Base-by-base conservation (phyloP, 2,329 filamentous ascomycete genomes). In the Colletotrichum tabaci region DNA sequence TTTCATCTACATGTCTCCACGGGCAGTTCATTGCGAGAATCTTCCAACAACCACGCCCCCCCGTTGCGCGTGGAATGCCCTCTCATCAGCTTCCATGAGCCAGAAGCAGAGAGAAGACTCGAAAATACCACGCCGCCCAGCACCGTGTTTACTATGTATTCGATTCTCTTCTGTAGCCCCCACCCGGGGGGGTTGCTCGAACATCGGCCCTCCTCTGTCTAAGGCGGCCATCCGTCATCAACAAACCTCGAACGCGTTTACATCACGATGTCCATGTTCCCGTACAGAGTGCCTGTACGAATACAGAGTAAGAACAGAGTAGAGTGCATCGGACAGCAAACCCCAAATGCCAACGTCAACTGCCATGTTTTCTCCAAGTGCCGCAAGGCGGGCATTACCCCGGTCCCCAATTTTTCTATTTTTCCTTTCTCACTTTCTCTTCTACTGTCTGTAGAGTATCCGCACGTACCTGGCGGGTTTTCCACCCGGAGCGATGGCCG, bases 1-100 rank as follows among this genome's bases (percentile, higher is more conserved):
- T 62, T 62, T 15, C n/a, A n/a, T 38, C 42, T 63, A 63, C 67
- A 71, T 49, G 63, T 46, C 42, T 63, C 67, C 67, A 71, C 56
- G 63, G 42, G 49, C 50, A 53, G 23, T 38, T 35, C 38, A 53
- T 53, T 68, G 68, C 58, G 64, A 71, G 64, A 68, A 68, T 71
- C 68, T 67, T 67, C 64, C 44, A 52, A 67, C n/a, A n/a, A 44
- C 21, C 56, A 62, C 66, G 57, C 57, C 62, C 30, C 30, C 67
- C 50, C 38, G 46, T 49, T 30, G 26, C 55, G 55, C 18, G 40
- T 35, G 38, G 53, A 69, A 58, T n/a, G 8, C 35, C 13, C n/a
- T 44, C 21, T 42, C 38, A 52, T 40, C 60, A 30, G 52, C 30
- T 18, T 52, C 21, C 23, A n/a, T 10, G 30, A 46, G 18, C 21